These are phyloP conservation scores for Cutaneotrichosporon sp. DNA, from an alignment of 1,284 basidiomycete genomes.

Conservation along the genomic window DNA sequence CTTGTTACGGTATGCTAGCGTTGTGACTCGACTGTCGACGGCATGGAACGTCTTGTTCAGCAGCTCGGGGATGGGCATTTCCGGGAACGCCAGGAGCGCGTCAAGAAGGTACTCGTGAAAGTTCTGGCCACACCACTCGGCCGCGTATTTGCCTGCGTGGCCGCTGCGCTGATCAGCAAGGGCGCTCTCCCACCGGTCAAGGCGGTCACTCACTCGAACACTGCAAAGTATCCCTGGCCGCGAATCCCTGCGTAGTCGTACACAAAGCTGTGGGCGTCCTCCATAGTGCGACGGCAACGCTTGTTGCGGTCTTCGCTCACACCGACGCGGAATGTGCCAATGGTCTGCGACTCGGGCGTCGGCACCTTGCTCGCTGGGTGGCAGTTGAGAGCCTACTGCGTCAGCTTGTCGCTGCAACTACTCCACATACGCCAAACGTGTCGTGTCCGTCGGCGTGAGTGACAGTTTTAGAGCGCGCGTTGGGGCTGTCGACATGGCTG, in stretches of 20 bases:
- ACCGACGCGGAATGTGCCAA: slow-evolving; percentile 66
- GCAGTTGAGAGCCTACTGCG: slow-evolving; percentile 45
- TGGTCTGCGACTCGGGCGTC: neutral
- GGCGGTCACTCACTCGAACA: slow-evolving; percentile 77
- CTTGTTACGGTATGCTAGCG: slow-evolving; percentile 76
- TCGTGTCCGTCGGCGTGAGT: slow-evolving; percentile 64
- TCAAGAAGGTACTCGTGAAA: slow-evolving; percentile 68
- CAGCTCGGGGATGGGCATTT: slow-evolving; percentile 70
- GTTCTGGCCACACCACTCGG: slow-evolving; percentile 96
- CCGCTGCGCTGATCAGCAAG: slow-evolving; percentile 51
- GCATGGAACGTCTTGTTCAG: slow-evolving; percentile 90
- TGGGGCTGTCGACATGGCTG: slow-evolving; percentile 48
- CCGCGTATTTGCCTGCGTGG: slow-evolving; percentile 96
- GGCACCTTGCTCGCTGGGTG: slow-evolving; percentile 27
- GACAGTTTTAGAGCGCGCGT: slow-evolving; percentile 70
- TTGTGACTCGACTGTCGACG: slow-evolving; percentile 76
- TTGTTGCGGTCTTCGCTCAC: slow-evolving; percentile 78
- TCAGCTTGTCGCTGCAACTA: neutral
- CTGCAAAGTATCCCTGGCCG: slow-evolving; percentile 95
- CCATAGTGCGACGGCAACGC: slow-evolving; percentile 89
- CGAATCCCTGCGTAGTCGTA: slow-evolving; percentile 85
- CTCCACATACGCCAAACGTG: slow-evolving; percentile 60
- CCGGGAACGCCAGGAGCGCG: slow-evolving; percentile 40
- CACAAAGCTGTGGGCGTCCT: slow-evolving; percentile 93
- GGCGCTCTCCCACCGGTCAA: neutral